Conservation (phyloP, 495 filamentous ascomycete genomes). For the Penicillium arizonense region DNA sequence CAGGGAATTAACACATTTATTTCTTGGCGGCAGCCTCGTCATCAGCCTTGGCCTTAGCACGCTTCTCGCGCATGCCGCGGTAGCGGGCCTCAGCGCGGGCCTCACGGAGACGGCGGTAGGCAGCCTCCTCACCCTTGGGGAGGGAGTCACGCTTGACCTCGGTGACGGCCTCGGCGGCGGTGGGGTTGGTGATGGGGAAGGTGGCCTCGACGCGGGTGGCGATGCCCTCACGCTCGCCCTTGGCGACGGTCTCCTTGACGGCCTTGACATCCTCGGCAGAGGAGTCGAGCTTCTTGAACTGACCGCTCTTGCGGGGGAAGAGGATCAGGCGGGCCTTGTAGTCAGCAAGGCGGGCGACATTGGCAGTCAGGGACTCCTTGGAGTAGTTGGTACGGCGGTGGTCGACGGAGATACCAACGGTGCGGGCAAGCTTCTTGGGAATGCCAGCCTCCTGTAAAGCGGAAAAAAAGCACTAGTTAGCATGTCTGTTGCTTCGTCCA, state of each 20-base stretch:
- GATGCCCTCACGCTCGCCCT: constrained; percentile 54
- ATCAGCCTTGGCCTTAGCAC: constrained; percentile 86
- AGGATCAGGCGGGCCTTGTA: constrained; percentile 94
- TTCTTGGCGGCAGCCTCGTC: constrained; percentile 87
- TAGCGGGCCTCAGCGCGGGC: constrained; percentile 82
- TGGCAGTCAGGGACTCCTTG: constrained; percentile 85
- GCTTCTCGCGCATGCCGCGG: constrained; percentile 85
- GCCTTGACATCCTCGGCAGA: constrained; percentile 80
- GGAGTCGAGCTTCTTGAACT: constrained; percentile 87
- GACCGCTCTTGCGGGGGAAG: constrained; percentile 93
- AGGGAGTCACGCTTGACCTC: constrained; percentile 83
- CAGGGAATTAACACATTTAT: constrained; percentile 60
- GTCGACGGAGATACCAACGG: constrained; percentile 96
- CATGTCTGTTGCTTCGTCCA: neutral
- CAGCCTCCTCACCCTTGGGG: constrained; percentile 74
- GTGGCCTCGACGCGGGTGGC: constrained; percentile 52
- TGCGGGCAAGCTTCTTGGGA: constrained; percentile 87
- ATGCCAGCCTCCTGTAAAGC: constrained; percentile 81
- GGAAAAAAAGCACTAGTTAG: constrained; percentile 15
- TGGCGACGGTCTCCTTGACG: constrained; percentile 55
- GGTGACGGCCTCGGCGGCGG: constrained; percentile 55
- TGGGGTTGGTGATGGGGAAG: constrained; percentile 70
- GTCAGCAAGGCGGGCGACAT: constrained; percentile 93
- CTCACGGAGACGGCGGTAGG: constrained; percentile 80
- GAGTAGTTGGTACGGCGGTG: constrained; percentile 94